Evolutionary conservation across 2,329 filamentous ascomycete genomes (phyloP).

Genomic region (Triangularia verruculosa): DNA sequence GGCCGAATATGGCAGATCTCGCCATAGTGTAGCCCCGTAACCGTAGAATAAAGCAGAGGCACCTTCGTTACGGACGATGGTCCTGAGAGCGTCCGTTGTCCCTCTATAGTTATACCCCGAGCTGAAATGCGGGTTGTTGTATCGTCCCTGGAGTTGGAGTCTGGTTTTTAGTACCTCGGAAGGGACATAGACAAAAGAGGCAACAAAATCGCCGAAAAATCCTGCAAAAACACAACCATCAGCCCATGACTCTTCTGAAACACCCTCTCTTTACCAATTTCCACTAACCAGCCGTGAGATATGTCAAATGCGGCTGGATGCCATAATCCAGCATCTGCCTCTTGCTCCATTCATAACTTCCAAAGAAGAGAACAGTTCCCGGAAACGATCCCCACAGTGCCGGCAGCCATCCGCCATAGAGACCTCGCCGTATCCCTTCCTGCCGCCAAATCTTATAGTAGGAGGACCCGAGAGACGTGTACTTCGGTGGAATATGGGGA

Average conservation of each 20-base stretch:
- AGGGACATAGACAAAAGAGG: conserved; percentile 90
- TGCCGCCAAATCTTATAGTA: conserved; percentile 92
- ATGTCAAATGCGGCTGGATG: conserved; percentile 77
- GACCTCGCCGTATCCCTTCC: conserved; percentile 78
- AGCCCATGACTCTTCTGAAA: not conserved
- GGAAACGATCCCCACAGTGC: conserved; percentile 90
- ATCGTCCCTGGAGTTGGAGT: conserved; percentile 87
- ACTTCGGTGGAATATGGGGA: conserved; percentile 87
- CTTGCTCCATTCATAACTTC: conserved; percentile 94
- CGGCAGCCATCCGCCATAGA: conserved; percentile 92
- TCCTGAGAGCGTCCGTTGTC: conserved; percentile 78
- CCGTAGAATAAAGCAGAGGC: conserved; percentile 85
- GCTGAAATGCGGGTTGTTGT: conserved; percentile 90
- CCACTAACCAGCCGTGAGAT: conserved; percentile 72
- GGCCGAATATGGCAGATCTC: conserved; percentile 92
- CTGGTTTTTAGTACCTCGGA: conserved; percentile 98
- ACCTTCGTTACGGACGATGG: conserved; percentile 81
- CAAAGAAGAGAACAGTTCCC: conserved; percentile 93
- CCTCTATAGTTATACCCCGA: conserved; percentile 95
- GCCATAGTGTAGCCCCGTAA: conserved; percentile 93
- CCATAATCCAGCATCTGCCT: conserved; percentile 81
- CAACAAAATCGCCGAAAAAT: conserved; percentile 89
- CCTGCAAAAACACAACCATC: conserved; percentile 46
- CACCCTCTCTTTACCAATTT: not conserved
- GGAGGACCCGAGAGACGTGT: conserved; percentile 83